Evolutionary conservation across 345 rosid species (phyloP).

Genomic region (Aquilaria sinensis): DNA sequence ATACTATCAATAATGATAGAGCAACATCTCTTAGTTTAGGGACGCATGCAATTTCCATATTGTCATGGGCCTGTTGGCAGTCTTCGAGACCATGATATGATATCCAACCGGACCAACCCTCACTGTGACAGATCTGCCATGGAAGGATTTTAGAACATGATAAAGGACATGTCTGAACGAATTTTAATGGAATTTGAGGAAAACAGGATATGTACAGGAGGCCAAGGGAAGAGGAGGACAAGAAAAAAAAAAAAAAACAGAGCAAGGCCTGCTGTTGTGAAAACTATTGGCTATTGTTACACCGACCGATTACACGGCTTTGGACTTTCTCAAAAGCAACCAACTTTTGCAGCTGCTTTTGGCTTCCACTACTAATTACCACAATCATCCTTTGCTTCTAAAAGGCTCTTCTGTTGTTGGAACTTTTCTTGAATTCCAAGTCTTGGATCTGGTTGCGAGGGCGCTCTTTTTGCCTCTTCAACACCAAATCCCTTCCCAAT

Average conservation of each 20-base stretch:
- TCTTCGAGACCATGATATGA: no score
- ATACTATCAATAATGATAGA: no score
- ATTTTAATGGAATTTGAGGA: no score
- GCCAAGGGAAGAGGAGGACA: no score
- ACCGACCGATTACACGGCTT: conserved; percentile 2
- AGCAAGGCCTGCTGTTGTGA: background rate
- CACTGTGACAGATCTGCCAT: no score
- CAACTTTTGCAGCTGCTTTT: background rate
- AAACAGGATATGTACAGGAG: conserved; percentile 20
- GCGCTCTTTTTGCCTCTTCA: conserved; percentile 19
- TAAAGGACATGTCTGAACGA: no score
- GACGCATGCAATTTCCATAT: no score
- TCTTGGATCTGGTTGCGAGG: conserved; percentile 9
- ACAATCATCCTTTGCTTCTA: background rate
- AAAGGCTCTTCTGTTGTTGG: conserved; percentile 4
- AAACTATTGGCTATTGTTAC: conserved; percentile 1
- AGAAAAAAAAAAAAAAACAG: background rate
- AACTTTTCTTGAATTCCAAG: conserved; percentile 8
- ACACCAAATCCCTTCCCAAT: conserved; percentile 12
- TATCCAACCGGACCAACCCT: no score
- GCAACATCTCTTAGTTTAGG: no score
- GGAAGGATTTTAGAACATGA: no score
- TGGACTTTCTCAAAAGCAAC: conserved; percentile 10
- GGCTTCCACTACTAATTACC: background rate
- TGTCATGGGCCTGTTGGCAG: no score